Percentiles rank a stretch among this genome's conserved stretches.
phyloP scores from a whole-genome alignment of 371 early-diverging fungal genomes.

The Mucor saturninus region DNA sequence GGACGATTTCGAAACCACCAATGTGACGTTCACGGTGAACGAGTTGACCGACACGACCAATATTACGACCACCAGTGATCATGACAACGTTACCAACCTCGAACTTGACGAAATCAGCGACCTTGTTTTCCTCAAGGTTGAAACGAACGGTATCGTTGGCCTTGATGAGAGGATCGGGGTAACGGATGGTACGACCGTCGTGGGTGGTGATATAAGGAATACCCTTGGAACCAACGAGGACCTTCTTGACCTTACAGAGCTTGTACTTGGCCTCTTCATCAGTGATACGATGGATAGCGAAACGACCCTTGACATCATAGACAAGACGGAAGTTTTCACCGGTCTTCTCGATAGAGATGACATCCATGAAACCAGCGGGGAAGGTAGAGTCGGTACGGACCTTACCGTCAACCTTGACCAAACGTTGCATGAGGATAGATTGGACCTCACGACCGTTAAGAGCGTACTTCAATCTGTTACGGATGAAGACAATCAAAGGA shows the following conservation, averaged over 20 bases:
- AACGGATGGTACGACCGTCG: constrained; percentile 99
- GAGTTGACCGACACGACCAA: constrained; percentile 99
- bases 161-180: constrained; percentile 99
- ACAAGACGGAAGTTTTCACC: constrained; percentile 99
- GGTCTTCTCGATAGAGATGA: constrained; percentile 98
- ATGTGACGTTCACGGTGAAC: constrained; percentile 96
- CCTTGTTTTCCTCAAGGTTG: constrained; percentile 94
- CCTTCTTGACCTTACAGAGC: constrained; percentile 97
- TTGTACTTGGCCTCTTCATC: constrained; percentile 99
- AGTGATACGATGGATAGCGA: constrained; percentile 99
- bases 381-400: constrained; percentile 98
- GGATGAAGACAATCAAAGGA: constrained; percentile 97
- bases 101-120: constrained; percentile 94
- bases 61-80: constrained; percentile 99
- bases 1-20: constrained; percentile 97
- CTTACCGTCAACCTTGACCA: constrained; percentile 99
- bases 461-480: constrained; percentile 99
- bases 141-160: constrained; percentile 99
- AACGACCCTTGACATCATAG: constrained; percentile 99
- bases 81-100: constrained; percentile 95
- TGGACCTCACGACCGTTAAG: constrained; percentile 97
- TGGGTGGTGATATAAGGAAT: constrained; percentile 98
- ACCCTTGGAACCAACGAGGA: constrained; percentile 92
- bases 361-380: constrained; percentile 99
- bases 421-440: constrained; percentile 97